phyloP scores from a whole-genome alignment of 2,329 filamentous ascomycete genomes.

The Eutypella sp. region DNA sequence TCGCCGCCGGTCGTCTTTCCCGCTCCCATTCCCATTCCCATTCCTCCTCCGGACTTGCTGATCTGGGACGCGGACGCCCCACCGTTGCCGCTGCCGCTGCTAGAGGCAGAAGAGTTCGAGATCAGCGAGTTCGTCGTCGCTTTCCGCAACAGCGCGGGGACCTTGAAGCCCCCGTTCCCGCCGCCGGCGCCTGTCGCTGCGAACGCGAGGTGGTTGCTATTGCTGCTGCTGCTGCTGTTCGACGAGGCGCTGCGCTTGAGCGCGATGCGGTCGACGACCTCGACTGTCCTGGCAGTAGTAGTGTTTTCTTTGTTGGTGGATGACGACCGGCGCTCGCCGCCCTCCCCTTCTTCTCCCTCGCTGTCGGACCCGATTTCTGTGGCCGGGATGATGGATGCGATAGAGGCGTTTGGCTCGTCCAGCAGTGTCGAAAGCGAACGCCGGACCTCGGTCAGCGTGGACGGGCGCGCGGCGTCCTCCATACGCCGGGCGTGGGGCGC shows the following conservation, averaged over 20 bases:
- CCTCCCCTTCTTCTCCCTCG: constrained; percentile 48
- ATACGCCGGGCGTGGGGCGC: constrained; percentile 60
- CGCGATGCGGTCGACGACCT: constrained; percentile 68
- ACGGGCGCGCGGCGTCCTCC: constrained; percentile 59
- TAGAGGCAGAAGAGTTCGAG: constrained; percentile 25
- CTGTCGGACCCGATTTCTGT: constrained; percentile 47
- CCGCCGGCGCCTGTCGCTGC: constrained; percentile 31
- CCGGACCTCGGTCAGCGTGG: constrained; percentile 74
- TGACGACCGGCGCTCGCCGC: constrained; percentile 27
- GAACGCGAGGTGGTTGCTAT: neutral
- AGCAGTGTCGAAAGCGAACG: constrained; percentile 80
- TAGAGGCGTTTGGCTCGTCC: constrained; percentile 55
- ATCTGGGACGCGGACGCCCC: too few relatives aligned
- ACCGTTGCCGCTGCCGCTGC: constrained; percentile 2
- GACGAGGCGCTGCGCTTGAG: constrained; percentile 50
- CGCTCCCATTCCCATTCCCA: constrained; percentile 4
- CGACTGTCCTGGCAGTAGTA: constrained; percentile 29
- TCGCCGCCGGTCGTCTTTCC: constrained; percentile 33
- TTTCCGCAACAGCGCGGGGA: constrained; percentile 66
- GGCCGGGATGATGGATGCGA: constrained; percentile 43
- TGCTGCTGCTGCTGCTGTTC: neutral
- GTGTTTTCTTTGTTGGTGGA: constrained; percentile 47
- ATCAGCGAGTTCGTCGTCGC: constrained; percentile 63
- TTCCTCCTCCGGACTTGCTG: too few relatives aligned
- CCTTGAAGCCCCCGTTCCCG: constrained; percentile 49